Evolutionary conservation across 768 basidiomycete genomes (phyloP).

Genomic region (Trametes cubensis): DNA sequence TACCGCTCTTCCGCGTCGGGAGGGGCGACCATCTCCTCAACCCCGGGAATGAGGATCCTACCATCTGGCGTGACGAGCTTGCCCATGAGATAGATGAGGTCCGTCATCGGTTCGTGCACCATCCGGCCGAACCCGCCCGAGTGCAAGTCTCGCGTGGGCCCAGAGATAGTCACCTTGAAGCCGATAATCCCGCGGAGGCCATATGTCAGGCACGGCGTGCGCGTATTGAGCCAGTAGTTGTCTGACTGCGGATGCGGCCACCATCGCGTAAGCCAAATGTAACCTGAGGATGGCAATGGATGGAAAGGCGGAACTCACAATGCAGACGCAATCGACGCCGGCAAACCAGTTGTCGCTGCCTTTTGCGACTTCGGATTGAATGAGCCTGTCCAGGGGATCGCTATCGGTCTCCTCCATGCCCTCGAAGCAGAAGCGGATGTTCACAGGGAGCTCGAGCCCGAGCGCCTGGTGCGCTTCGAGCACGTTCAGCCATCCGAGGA

Average conservation of each 20-base stretch:
- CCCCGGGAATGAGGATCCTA: constrained; percentile 86
- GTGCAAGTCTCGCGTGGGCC: constrained; percentile 87
- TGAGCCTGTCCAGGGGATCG: constrained; percentile 87
- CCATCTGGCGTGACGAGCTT: constrained; percentile 80
- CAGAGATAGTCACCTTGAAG: constrained; percentile 79
- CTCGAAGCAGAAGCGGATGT: constrained; percentile 90
- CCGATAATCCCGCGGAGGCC: constrained; percentile 88
- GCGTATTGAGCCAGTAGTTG: constrained; percentile 91
- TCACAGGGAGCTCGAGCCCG: constrained; percentile 78
- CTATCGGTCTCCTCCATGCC: constrained; percentile 97
- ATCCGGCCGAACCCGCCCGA: constrained; percentile 85
- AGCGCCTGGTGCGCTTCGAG: constrained; percentile 79
- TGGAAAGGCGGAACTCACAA: constrained; percentile 50
- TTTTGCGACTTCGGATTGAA: constrained; percentile 68
- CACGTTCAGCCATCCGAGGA: constrained; percentile 88
- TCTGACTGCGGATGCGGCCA: constrained; percentile 57
- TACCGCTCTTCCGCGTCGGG: constrained; percentile 77
- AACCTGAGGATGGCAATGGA: neutral
- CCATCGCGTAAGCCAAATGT: neutral
- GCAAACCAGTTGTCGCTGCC: constrained; percentile 76
- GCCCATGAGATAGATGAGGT: constrained; percentile 80
- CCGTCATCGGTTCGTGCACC: constrained; percentile 93
- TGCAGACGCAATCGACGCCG: constrained; percentile 91
- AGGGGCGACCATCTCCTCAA: constrained; percentile 80
- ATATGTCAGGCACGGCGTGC: constrained; percentile 81